Conservation (phyloP, 2,329 filamentous ascomycete genomes). For the Akanthomyces lecanii region DNA sequence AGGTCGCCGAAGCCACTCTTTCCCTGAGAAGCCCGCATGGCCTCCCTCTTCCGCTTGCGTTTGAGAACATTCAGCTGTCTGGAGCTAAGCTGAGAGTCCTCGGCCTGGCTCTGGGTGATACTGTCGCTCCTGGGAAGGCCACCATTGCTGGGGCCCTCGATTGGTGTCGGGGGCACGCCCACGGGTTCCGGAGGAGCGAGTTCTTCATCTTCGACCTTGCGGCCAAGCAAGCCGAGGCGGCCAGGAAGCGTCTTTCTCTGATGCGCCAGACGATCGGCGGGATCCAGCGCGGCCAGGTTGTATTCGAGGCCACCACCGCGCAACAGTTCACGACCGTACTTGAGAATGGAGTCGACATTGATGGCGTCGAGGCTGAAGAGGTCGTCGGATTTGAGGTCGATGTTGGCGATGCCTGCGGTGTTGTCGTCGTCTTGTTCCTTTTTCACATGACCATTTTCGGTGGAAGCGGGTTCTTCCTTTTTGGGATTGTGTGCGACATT, state of each 20-base stretch:
- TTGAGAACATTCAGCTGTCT: slow-evolving; percentile 93
- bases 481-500: slow-evolving; percentile 49
- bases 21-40: slow-evolving; percentile 77
- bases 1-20: slow-evolving; percentile 90
- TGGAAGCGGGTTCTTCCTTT: slow-evolving; percentile 39
- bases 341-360: slow-evolving; percentile 75
- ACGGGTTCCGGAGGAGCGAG: slow-evolving; percentile 49
- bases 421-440: slow-evolving; percentile 55
- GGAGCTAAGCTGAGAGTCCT: slow-evolving; percentile 76
- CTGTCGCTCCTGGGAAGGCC: slow-evolving; percentile 34
- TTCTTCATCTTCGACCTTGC: slow-evolving; percentile 81
- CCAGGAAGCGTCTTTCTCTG: slow-evolving; percentile 85
- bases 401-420: slow-evolving; percentile 16
- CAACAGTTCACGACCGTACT: slow-evolving; percentile 76
- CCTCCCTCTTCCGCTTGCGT: slow-evolving; percentile 85
- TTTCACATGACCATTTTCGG: slow-evolving; percentile 41
- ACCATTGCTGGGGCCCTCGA: slow-evolving; percentile 36
- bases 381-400: slow-evolving; percentile 48
- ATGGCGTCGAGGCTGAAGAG: slow-evolving; percentile 69
- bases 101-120: slow-evolving; percentile 39
- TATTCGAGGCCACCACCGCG: slow-evolving; percentile 86
- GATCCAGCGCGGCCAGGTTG: slow-evolving; percentile 74
- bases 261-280: slow-evolving; percentile 73
- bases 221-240: slow-evolving; percentile 78
- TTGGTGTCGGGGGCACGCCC: slow-evolving; percentile 41